These are phyloP conservation scores for Arthrobotrys conoides DNA, from an alignment of 2,329 filamentous ascomycete species.

Conservation along the genomic window DNA sequence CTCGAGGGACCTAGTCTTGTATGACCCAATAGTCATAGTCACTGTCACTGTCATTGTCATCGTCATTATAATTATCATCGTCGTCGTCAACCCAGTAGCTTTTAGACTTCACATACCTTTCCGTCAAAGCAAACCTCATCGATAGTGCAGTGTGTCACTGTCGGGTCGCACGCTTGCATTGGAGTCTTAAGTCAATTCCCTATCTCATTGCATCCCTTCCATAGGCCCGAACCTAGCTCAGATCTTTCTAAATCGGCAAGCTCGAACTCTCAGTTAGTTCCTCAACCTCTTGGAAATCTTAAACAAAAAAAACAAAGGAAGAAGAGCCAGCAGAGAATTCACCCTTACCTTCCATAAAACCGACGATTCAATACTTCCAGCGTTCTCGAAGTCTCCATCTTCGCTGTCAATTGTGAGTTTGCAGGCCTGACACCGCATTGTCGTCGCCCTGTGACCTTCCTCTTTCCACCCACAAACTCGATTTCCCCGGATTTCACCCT, in stretches of 20 bases:
- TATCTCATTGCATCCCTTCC: slow-evolving; percentile 9
- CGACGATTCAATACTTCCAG: slow-evolving; percentile 18
- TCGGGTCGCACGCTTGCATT: slow-evolving; percentile 17
- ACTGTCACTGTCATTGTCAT: background rate
- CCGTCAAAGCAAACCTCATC: slow-evolving; percentile 32
- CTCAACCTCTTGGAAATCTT: slow-evolving; percentile 24
- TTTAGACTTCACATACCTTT: slow-evolving; percentile 13
- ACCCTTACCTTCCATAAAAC: slow-evolving; percentile 48
- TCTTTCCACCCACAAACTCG: slow-evolving; percentile 44
- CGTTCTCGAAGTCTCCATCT: slow-evolving; percentile 36
- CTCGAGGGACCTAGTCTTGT: slow-evolving; percentile 28
- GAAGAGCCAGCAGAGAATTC: slow-evolving; percentile 8
- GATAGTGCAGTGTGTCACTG: slow-evolving; percentile 32
- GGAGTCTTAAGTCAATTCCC: too few species aligned
- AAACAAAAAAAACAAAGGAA: slow-evolving; percentile 10
- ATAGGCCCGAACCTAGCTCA: slow-evolving; percentile 28
- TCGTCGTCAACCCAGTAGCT: background rate
- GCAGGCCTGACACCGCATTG: slow-evolving; percentile 43
- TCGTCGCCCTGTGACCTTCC: slow-evolving; percentile 55
- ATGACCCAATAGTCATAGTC: slow-evolving; percentile 3
- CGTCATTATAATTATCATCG: background rate
- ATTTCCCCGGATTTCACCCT: slow-evolving; percentile 56
- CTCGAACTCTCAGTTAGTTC: slow-evolving; percentile 39
- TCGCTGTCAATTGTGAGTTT: slow-evolving; percentile 46
- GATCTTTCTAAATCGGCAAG: slow-evolving; percentile 22